Evolutionary conservation across 1,284 basidiomycete species (phyloP).

Genomic region (Apiotrichum gracile): DNA sequence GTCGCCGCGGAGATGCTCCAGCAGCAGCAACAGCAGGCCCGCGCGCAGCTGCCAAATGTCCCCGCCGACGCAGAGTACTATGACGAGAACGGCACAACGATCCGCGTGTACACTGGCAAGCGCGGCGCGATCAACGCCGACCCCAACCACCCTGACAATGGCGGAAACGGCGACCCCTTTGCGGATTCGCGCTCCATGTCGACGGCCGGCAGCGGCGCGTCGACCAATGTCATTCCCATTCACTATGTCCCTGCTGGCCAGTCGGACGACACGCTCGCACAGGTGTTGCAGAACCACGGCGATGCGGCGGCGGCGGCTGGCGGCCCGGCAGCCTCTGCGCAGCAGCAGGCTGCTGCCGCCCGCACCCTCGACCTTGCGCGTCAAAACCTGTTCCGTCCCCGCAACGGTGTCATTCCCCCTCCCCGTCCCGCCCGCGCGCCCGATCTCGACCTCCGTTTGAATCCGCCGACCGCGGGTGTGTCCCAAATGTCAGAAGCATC

Average conservation of each 20-base stretch:
- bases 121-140: constrained; percentile 39
- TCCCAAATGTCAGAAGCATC: constrained; percentile 1
- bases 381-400: constrained; percentile 35
- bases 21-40: background rate
- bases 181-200: constrained; percentile 38
- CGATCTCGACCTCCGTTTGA: constrained; percentile 43
- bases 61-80: constrained; percentile 33
- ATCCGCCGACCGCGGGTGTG: constrained; percentile 11
- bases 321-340: constrained; percentile 2
- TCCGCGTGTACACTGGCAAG: constrained; percentile 33
- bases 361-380: constrained; percentile 39
- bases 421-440: constrained; percentile 44
- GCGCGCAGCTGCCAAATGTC: constrained; percentile 5
- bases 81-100: constrained; percentile 29
- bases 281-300: constrained; percentile 4
- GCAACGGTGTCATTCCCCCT: constrained; percentile 22
- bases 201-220: constrained; percentile 29
- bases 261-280: constrained; percentile 18
- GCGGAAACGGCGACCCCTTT: constrained; percentile 37
- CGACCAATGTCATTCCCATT: constrained; percentile 47
- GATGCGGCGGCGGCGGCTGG: too few relatives aligned
- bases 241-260: constrained; percentile 41
- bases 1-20: background rate
- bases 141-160: constrained; percentile 29
- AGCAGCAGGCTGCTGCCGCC: constrained; percentile 25